Evolutionary conservation across 1,284 basidiomycete species (phyloP).

Genomic region (Melampsora americana): DNA sequence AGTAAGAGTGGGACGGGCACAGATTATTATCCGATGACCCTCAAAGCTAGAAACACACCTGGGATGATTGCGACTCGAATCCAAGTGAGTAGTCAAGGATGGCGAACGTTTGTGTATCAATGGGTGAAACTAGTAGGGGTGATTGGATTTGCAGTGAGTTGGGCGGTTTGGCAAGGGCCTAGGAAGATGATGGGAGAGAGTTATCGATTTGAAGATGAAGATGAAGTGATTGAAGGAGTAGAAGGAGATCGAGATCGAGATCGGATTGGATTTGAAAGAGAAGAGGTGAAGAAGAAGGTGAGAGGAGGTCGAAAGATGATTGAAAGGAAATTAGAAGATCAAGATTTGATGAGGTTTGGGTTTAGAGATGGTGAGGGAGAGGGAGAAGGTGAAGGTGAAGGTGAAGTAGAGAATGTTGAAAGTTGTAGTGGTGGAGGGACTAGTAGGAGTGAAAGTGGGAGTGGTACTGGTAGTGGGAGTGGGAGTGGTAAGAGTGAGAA

Average conservation of each 20-base stretch:
- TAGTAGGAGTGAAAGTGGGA: not conserved
- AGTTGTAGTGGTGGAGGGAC: not conserved
- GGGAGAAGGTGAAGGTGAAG: too few relatives aligned
- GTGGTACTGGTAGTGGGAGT: not conserved
- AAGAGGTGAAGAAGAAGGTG: not conserved
- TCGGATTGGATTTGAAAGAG: not conserved
- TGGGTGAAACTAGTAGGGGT: constrained; percentile 42
- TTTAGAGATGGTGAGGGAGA: not conserved
- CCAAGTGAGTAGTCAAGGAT: constrained; percentile 33
- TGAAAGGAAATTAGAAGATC: not conserved
- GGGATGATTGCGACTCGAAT: constrained; percentile 26
- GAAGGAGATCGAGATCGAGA: not conserved
- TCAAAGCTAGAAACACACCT: constrained; percentile 18
- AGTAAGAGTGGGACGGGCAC: constrained; percentile 16
- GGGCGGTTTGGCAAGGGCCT: constrained; percentile 45
- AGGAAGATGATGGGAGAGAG: constrained; percentile 17
- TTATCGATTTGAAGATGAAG: not conserved
- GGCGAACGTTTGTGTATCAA: constrained; percentile 41
- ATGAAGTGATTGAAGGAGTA: not conserved
- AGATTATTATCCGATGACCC: constrained; percentile 35
- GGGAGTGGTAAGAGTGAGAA: not conserved
- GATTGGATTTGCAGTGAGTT: constrained; percentile 36
- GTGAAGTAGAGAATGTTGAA: too few relatives aligned
- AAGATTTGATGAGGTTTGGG: not conserved
- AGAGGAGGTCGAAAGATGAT: not conserved